Conservation (phyloP, 306 rosid species). For the Prunus mume region DNA sequence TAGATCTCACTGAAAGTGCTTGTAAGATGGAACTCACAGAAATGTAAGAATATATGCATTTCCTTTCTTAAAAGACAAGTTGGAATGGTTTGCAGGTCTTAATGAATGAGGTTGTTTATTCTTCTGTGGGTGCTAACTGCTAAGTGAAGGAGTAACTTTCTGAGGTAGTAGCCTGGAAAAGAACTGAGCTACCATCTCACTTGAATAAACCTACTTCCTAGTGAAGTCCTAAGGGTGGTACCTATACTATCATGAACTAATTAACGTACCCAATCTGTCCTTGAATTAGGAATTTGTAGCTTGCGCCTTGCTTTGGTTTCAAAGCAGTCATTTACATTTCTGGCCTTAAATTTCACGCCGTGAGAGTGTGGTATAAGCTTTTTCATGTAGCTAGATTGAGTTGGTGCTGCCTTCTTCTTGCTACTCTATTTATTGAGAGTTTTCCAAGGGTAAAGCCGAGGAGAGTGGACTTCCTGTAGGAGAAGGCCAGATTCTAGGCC, state of each 20-base stretch:
- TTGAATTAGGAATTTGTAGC: not conserved
- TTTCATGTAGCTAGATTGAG: not conserved
- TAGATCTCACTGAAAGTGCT: not conserved
- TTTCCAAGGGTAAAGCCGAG: not conserved
- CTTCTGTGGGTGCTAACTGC: not conserved
- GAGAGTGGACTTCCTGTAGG: too few relatives aligned
- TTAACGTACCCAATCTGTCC: not conserved
- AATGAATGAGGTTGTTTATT: not conserved
- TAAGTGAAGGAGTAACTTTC: not conserved
- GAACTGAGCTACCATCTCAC: not conserved
- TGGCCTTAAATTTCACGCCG: too few relatives aligned
- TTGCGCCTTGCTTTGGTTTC: not conserved
- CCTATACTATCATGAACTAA: not conserved
- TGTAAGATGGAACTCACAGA: not conserved
- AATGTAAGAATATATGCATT: not conserved
- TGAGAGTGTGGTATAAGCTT: not conserved
- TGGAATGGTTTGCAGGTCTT: not conserved
- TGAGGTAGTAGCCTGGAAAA: not conserved
- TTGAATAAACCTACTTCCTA: not conserved
- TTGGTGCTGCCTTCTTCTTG: not conserved
- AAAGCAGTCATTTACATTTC: not conserved
- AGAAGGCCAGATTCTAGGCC: not conserved
- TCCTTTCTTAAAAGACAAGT: not conserved
- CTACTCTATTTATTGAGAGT: not conserved
- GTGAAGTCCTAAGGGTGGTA: not conserved